Percentiles rank a stretch among this genome's conserved stretches.
Evolutionary conservation across 148 eudicot species (phyloP).

Genomic region (Tetragonia tetragonoides): DNA sequence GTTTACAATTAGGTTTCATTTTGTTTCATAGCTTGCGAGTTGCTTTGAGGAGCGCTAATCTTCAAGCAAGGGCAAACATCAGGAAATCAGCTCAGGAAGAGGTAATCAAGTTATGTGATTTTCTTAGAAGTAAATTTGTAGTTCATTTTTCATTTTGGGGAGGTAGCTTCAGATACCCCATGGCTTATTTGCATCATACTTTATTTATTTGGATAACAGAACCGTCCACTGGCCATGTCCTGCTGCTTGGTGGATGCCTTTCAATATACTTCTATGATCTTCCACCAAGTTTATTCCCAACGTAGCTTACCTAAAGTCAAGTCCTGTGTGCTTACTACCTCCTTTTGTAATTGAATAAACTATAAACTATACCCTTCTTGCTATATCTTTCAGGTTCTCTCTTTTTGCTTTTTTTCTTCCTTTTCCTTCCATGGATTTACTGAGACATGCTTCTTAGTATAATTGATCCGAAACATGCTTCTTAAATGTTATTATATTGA

Average conservation of each 20-base stretch:
- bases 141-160: too few relatives aligned
- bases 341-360: background rate
- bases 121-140: background rate
- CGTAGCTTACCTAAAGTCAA: background rate
- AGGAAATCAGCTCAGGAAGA: constrained; percentile 75
- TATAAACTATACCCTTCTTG: background rate
- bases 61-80: constrained; percentile 82
- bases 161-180: background rate
- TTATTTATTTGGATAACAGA: background rate
- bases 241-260: background rate
- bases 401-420: too few relatives aligned
- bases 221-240: background rate
- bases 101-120: constrained; percentile 36
- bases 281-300: background rate
- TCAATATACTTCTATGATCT: background rate
- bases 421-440: constrained; percentile 8
- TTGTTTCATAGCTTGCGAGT: constrained; percentile 9
- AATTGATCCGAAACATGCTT: background rate
- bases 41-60: constrained; percentile 71
- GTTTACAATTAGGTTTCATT: background rate
- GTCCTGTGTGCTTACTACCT: background rate
- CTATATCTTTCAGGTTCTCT: background rate
- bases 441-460: background rate
- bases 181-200: background rate
- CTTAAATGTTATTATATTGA: constrained; percentile 22